Base-by-base conservation (phyloP, 768 basidiomycete genomes). In the Trametes cinnabarina region DNA sequence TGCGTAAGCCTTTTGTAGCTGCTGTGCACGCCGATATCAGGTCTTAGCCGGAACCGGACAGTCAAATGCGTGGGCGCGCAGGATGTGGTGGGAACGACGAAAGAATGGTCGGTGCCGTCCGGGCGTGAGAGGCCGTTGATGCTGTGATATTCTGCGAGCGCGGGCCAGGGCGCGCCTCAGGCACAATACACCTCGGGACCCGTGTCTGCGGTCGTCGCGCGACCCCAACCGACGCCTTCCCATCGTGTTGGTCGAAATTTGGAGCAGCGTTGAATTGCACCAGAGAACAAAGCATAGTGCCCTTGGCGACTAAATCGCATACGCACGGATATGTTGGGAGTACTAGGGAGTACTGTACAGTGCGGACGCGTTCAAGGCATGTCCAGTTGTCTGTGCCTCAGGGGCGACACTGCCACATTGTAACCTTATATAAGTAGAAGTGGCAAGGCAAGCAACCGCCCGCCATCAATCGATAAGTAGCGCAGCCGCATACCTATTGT, bases 151-250 rank as follows among this genome's bases (percentile, higher is more conserved):
- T n/a, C 47, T 19, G n/a, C 7, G 12, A 32, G 30, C 30, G 30
- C 30, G n/a, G 20, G n/a, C 22, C 34, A 19, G 19, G 40, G 48
- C 39, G 23, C 7, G 30, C 8, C 17, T 9, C 58, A 54, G 53
- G 47, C 47, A 49, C 52, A 37, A n/a, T 15, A 19, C 19, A 10
- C 17, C 11, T 46, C 44, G 25, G 37, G 40, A n/a, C 6, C 8
- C 26, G 19, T 23, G 52, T 34, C 53, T 48, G 49, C 58, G 58
- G 52, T 55, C 6, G 53, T 60, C 58, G 58, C 30, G 47, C 42
- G 50, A 52, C 50, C 28, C 26, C n/a, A n/a, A n/a, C n/a, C n/a
- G n/a, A n/a, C 26, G 22, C 23, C 22, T 19, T 26, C 25, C 9
- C 26, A 17, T 12, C 17, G 37, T 6, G 7, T 32, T 32, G 7